These are phyloP conservation scores for Pleurotus platypus DNA, from an alignment of 768 basidiomycete genomes.

Conservation along the genomic window DNA sequence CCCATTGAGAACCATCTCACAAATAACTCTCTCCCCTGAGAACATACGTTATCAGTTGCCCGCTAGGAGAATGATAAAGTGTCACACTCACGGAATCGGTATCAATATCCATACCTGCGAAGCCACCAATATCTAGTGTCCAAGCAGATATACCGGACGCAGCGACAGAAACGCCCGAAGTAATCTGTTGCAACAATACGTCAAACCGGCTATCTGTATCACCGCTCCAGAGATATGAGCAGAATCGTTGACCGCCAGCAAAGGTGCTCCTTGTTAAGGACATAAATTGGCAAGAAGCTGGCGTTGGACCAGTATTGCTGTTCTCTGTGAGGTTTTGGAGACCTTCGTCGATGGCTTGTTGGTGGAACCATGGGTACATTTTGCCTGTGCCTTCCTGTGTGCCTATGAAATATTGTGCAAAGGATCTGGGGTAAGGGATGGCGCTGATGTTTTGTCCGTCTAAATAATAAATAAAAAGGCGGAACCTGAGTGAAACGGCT, in stretches of 20 bases:
- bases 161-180: slow-evolving; percentile 27
- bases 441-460: slow-evolving; percentile 27
- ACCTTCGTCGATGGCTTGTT: slow-evolving; percentile 32
- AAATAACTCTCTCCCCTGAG: slow-evolving; percentile 28
- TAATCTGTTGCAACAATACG: slow-evolving; percentile 31
- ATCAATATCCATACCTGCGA: slow-evolving; percentile 27
- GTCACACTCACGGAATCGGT: slow-evolving; percentile 18
- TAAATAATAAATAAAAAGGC: neutral
- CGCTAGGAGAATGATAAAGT: neutral
- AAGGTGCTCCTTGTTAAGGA: slow-evolving; percentile 32
- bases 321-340: slow-evolving; percentile 27
- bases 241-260: slow-evolving; percentile 31
- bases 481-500: too few relatives aligned
- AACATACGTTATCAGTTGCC: neutral
- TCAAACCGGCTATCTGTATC: slow-evolving; percentile 30
- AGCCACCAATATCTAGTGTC: slow-evolving; percentile 36
- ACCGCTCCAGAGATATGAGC: slow-evolving; percentile 34
- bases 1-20: slow-evolving; percentile 34
- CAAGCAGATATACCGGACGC: slow-evolving; percentile 32
- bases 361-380: slow-evolving; percentile 35
- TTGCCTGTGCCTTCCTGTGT: slow-evolving; percentile 31
- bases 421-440: slow-evolving; percentile 28
- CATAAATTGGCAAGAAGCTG: slow-evolving; percentile 27
- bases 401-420: slow-evolving; percentile 31
- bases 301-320: slow-evolving; percentile 2